Evolutionary conservation across 345 rosid genomes (phyloP).

Genomic region (Theobroma cacao): DNA sequence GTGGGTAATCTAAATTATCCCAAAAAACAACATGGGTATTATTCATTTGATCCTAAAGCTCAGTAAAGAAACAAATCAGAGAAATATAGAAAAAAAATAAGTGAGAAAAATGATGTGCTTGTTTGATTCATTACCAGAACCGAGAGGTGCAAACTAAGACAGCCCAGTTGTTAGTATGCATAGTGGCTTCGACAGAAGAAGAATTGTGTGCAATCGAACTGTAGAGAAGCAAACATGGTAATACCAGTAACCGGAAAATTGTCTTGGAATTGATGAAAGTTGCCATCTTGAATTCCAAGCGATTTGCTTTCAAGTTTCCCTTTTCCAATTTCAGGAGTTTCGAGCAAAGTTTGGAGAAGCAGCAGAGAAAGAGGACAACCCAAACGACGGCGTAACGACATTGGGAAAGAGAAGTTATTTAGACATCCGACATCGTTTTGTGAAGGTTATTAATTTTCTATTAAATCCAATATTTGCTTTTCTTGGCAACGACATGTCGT

Average conservation of each 20-base stretch:
- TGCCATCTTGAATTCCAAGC: slow-evolving; percentile 17
- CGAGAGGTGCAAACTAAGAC: slow-evolving; percentile 98
- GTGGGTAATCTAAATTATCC: slow-evolving; percentile 3
- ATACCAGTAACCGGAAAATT: slow-evolving; percentile 2
- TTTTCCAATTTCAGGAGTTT: neutral
- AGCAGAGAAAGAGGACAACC: neutral
- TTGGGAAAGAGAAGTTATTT: neutral
- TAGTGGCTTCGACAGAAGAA: slow-evolving; percentile 60
- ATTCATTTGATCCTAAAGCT: slow-evolving; percentile 7
- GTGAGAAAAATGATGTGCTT: neutral
- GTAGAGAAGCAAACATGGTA: slow-evolving; percentile 28
- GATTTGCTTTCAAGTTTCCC: neutral
- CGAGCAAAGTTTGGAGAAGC: neutral
- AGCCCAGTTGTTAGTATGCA: slow-evolving; percentile 98
- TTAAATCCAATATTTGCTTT: too few relatives aligned
- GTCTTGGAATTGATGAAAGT: neutral
- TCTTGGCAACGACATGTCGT: neutral
- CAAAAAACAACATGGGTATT: neutral
- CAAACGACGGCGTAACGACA: neutral
- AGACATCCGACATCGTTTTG: too few relatives aligned
- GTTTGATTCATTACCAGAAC: slow-evolving; percentile 56
- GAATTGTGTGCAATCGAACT: slow-evolving; percentile 28
- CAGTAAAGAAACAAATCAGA: slow-evolving; percentile 3
- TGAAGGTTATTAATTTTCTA: too few relatives aligned
- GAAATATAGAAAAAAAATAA: neutral